Evolutionary conservation across 129 eudicot genomes (phyloP).

Genomic region (Scalesia atractyloides): DNA sequence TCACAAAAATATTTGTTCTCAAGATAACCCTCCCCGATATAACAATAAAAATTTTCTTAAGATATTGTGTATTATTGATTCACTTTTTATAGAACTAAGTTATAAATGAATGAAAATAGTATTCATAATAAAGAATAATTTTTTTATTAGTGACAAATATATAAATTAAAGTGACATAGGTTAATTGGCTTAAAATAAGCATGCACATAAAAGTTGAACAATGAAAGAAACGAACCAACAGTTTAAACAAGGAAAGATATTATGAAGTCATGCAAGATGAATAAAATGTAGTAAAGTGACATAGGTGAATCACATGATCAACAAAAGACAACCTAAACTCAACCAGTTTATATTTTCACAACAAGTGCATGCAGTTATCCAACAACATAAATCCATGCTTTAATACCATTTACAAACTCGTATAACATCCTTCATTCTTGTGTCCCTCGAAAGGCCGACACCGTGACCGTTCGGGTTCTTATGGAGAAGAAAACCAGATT

Average conservation of each 20-base stretch:
- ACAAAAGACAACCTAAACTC: constrained; percentile 50
- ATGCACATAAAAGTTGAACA: constrained; percentile 5
- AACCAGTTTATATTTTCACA: constrained; percentile 38
- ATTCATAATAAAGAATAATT: neutral
- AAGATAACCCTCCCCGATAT: too few relatives aligned
- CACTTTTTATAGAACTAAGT: too few relatives aligned
- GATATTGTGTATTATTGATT: too few relatives aligned
- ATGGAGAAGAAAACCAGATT: constrained; percentile 56
- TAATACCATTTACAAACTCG: constrained; percentile 24
- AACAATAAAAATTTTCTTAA: too few relatives aligned
- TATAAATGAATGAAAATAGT: too few relatives aligned
- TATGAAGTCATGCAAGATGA: constrained; percentile 27
- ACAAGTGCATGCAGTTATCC: constrained; percentile 20
- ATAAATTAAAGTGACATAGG: neutral
- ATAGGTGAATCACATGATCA: constrained; percentile 46
- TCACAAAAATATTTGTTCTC: too few relatives aligned
- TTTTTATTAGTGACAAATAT: neutral
- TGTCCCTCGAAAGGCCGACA: neutral
- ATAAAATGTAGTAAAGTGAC: constrained; percentile 26
- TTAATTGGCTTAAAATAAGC: neutral
- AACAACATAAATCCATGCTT: constrained; percentile 33
- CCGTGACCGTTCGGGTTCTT: neutral
- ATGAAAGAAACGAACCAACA: constrained; percentile 9
- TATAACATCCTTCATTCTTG: constrained; percentile 14
- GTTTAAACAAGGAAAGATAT: constrained; percentile 18